Evolutionary conservation across 805 yeast species (phyloP), one percentile per base, ranked within the genome.

Genomic region (Cyberlindnera suaveolens): DNA sequence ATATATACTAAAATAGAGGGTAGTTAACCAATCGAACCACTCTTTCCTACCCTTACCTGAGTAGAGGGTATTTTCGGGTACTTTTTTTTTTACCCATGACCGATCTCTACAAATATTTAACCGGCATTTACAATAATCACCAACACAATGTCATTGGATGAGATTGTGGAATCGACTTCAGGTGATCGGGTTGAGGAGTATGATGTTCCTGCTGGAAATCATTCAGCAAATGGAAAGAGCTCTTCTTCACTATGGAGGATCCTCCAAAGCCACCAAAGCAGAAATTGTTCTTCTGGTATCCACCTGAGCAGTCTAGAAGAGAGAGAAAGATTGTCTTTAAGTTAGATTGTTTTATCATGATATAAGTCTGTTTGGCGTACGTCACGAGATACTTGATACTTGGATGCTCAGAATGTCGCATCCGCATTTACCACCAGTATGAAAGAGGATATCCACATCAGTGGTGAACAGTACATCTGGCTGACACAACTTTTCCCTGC

Each of bases 391-490:
- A 47, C 26, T 32, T 51, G 51, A 32, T 51, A 47, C 26, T 32
- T 51, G 19, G 55, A 51, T 35, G 39, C 44, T 18, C 29, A 49
- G 15, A 49, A 51, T 32, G 36, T 51, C 19, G 38, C 72, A 42
- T 76, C 78, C 52, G 85, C 85, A 1, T 80, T 78, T 49, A 75
- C 75, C 29, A 67, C 77, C 18, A 80, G 82, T 9, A 67, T 81
- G 73, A 61, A 70, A 47, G 77, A 71, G 51, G 76, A 65, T 30
- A 62, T 78, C 36, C 64, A 66, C 4, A 69, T 82, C 10, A 53
- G 65, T 36, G 80, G 81, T n/a, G 76, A 75, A 51, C 44, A 50
- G 20, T 50, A 45, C 20, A 34, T 36, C 23, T 41, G 38, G 33
- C 67, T 78, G 8, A 35, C 44, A 9, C 41, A 38, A 19, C 13